These are phyloP conservation scores for Hondaea fermentalgiana DNA, from an alignment of 108 stramenopile species.

Conservation along the genomic window DNA sequence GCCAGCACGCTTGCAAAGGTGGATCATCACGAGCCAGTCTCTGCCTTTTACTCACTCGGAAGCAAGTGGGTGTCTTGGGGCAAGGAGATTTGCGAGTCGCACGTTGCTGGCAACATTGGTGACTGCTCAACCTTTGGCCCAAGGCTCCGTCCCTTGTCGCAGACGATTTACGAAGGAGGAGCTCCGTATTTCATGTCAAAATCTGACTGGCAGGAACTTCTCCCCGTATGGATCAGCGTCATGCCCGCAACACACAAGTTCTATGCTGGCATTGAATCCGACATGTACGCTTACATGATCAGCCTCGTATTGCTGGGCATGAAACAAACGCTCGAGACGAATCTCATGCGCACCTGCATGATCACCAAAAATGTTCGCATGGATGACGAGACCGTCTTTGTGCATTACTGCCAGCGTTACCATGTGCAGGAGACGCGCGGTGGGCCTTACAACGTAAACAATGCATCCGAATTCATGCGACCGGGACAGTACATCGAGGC, in stretches of 20 bases:
- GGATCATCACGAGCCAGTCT: not conserved
- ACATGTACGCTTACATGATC: conserved; percentile 13
- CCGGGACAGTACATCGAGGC: not conserved
- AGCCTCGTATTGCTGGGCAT: not conserved
- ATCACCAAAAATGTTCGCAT: not conserved
- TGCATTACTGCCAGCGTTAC: conserved; percentile 17
- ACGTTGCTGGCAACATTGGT: not conserved
- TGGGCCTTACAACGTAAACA: not conserved
- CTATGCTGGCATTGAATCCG: not conserved
- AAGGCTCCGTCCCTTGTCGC: not conserved
- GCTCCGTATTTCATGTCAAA: not conserved
- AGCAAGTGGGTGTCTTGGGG: not conserved
- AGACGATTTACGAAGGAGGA: not conserved
- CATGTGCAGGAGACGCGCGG: not conserved
- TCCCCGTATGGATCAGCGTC: not conserved
- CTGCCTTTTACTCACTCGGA: not conserved
- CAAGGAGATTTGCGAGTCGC: not conserved
- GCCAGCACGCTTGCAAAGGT: not conserved
- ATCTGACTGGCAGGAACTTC: not conserved
- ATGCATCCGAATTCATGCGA: not conserved
- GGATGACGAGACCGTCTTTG: not conserved
- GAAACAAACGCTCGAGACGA: not conserved
- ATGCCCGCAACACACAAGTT: not conserved
- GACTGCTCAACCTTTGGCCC: not conserved
- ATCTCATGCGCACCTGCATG: conserved; percentile 12